Evolutionary conservation across 2,329 filamentous ascomycete genomes (phyloP).

Genomic region (Phialemonium atrogriseum): DNA sequence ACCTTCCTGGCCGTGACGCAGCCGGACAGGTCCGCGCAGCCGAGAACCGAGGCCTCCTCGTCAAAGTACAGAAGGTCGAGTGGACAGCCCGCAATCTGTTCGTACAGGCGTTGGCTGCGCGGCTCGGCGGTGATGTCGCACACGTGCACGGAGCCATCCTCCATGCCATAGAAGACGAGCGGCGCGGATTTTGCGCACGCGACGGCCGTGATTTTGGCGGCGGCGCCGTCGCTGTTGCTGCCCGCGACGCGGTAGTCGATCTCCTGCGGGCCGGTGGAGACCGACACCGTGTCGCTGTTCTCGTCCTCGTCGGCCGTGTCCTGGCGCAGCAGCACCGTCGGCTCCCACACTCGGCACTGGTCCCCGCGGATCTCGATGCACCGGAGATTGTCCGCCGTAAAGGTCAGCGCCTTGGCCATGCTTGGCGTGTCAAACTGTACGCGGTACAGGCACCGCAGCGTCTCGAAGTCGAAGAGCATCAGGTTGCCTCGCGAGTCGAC

Average conservation of each 20-base stretch:
- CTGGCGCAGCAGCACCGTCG: constrained; percentile 12
- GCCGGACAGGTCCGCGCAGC: constrained; percentile 8
- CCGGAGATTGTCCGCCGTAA: constrained; percentile 12
- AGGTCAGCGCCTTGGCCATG: constrained; percentile 8
- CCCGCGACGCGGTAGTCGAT: constrained; percentile 3
- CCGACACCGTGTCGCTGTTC: constrained; percentile 9
- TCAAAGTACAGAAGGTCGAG: constrained; percentile 12
- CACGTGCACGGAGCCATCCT: constrained; percentile 13
- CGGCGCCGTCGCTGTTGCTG: not conserved
- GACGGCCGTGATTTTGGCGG: constrained; percentile 10
- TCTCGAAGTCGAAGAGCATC: constrained; percentile 18
- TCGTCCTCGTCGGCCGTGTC: constrained; percentile 9
- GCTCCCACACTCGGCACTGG: constrained; percentile 17
- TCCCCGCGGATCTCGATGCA: constrained; percentile 13
- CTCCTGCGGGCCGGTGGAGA: constrained; percentile 5
- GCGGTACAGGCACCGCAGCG: constrained; percentile 10
- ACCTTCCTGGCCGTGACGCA: constrained; percentile 9
- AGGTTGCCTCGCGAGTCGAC: constrained; percentile 16
- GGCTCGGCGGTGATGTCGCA: constrained; percentile 10
- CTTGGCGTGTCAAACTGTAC: constrained; percentile 7
- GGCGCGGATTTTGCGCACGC: constrained; percentile 1
- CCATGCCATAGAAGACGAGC: constrained; percentile 11
- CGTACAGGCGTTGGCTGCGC: constrained; percentile 10
- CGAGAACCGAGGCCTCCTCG: constrained; percentile 6
- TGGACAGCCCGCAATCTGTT: constrained; percentile 1